phyloP scores from a whole-genome alignment of 2,329 filamentous ascomycete species.

The Stagonosporopsis chrysanthemi region DNA sequence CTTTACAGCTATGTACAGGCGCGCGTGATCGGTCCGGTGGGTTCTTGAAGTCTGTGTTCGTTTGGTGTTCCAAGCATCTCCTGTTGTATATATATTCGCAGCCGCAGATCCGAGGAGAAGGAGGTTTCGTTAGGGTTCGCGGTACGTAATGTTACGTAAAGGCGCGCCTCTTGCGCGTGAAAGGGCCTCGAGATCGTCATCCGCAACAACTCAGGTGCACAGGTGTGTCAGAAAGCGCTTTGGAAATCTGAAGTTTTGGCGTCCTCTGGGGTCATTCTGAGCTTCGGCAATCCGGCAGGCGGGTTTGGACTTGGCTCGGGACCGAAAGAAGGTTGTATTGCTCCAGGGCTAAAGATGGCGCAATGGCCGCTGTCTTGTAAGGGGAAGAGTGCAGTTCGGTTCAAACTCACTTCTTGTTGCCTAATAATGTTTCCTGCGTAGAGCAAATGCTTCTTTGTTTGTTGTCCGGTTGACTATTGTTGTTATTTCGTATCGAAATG shows the following conservation, averaged over 20 bases:
- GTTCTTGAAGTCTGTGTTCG: neutral
- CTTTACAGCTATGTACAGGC: too few species aligned
- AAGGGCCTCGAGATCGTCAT: conserved; percentile 5
- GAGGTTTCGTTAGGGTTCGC: conserved; percentile 14
- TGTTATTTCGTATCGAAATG: conserved; percentile 11
- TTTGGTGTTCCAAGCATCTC: conserved; percentile 2
- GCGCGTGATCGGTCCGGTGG: neutral
- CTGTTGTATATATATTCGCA: conserved; percentile 16
- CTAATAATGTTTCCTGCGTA: neutral
- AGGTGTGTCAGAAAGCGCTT: neutral
- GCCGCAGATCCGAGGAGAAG: conserved; percentile 38
- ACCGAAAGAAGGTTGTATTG: conserved; percentile 7
- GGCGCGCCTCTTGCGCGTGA: conserved; percentile 11
- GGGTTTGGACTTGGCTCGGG: conserved; percentile 12
- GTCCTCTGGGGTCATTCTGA: neutral
- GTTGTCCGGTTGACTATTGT: neutral
- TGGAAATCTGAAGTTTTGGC: conserved; percentile 1
- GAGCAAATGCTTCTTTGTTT: neutral
- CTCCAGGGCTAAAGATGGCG: conserved; percentile 18
- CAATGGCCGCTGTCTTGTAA: neutral
- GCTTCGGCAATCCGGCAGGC: neutral
- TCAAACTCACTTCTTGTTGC: conserved; percentile 1
- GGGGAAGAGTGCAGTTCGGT: neutral
- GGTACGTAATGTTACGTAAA: conserved; percentile 43
- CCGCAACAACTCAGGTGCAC: conserved; percentile 13